Conservation (phyloP, 768 basidiomycete genomes). For the Suillus paluster region DNA sequence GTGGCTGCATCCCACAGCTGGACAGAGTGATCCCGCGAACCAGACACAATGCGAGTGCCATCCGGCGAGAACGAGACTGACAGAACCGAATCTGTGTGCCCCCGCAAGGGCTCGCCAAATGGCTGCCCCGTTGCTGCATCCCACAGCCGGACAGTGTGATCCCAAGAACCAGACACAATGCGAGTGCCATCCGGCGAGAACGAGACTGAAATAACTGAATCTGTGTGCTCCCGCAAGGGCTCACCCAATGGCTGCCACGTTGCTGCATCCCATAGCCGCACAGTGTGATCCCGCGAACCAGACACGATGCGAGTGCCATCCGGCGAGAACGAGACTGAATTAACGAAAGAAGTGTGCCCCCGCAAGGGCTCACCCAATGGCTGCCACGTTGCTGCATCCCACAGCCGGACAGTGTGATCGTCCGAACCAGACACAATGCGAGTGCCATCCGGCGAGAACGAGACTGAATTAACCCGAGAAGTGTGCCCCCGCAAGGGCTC, state of each 20-base stretch:
- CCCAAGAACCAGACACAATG: no score
- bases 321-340: background rate
- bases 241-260: background rate
- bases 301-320: conserved; percentile 1
- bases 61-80: conserved; percentile 14
- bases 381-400: conserved; percentile 13
- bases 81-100: conserved; percentile 4
- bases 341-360: conserved; percentile 12
- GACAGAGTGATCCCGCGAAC: conserved; percentile 21
- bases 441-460: conserved; percentile 17
- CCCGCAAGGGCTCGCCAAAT: no score
- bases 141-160: no score
- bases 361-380: conserved; percentile 6
- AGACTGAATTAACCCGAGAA: conserved; percentile 1
- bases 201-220: background rate
- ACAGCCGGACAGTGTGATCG: conserved; percentile 14
- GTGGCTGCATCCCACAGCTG: no score
- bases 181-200: background rate
- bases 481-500: conserved; percentile 13
- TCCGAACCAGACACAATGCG: conserved; percentile 11
- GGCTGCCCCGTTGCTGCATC: no score
- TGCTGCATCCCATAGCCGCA: background rate
- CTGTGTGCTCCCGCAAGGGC: background rate
- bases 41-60: conserved; percentile 22
- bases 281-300: background rate